A percentile compares a stretch with the other conserved stretches of the same genome.
Conservation (phyloP, 129 eudicot species). For the Ambrosia trifida region DNA sequence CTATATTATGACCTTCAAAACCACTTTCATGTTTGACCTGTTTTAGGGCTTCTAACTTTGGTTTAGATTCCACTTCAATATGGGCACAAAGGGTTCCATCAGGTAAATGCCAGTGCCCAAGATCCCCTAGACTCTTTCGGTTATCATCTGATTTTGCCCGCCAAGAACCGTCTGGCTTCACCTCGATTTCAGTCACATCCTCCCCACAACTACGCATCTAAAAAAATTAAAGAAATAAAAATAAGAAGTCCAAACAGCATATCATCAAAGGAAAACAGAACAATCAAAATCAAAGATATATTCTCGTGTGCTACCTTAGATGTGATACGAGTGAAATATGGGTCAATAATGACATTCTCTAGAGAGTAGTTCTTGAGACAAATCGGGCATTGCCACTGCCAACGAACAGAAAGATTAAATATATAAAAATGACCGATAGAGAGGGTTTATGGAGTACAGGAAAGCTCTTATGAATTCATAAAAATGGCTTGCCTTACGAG, state of each 20-base stretch:
- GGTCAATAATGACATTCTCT: conserved; percentile 85
- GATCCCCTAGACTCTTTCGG: conserved; percentile 66
- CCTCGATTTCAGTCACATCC: conserved; percentile 86
- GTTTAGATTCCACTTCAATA: conserved; percentile 42
- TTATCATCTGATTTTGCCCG: conserved; percentile 78
- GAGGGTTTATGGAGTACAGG: neutral
- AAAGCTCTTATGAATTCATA: neutral
- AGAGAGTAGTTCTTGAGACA: conserved; percentile 86
- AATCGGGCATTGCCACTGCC: conserved; percentile 98
- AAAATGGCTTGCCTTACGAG: conserved; percentile 74
- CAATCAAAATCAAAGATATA: neutral
- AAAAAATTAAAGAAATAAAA: conserved; percentile 13
- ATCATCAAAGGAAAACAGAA: neutral
- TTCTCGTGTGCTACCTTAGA: conserved; percentile 51
- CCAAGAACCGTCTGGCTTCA: conserved; percentile 96
- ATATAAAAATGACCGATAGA: neutral
- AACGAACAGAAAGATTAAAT: neutral
- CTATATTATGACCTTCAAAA: conserved; percentile 58
- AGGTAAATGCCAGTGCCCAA: conserved; percentile 80
- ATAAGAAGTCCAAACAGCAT: neutral
- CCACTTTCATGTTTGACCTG: conserved; percentile 65
- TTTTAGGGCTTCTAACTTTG: conserved; percentile 50
- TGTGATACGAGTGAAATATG: conserved; percentile 79
- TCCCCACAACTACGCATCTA: conserved; percentile 74
- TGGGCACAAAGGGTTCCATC: conserved; percentile 61